Evolutionary conservation across 495 filamentous ascomycete genomes (phyloP), one percentile per base, ranked within the genome.

Genomic region (Beverwykella pulmonaria): DNA sequence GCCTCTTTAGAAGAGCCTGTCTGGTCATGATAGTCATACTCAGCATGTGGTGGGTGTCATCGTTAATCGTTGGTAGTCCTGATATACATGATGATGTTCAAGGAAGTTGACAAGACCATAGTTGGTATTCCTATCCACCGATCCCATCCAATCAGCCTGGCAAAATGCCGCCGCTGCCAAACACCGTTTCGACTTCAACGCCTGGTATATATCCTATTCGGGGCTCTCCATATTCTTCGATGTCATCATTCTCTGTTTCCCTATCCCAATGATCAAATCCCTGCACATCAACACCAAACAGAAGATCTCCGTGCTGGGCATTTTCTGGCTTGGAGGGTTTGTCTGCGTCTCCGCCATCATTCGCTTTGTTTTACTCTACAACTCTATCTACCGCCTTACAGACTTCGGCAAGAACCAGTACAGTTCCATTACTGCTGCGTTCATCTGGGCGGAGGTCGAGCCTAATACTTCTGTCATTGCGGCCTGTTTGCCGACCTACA

Each of bases 271-370:
- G 56, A 53, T 68, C 22, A 55, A 44, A 44, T 44, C 50, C 0
- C 52, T 68, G 2, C 57, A 47, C 20, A 25, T 68, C 49, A 41
- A 56, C 30, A 56, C 52, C 15, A 47, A 32, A 39, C 44, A 54
- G 29, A 68, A 68, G 32, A 39, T 61, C 27, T 68, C 49, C 0
- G 60, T 68, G 23, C 34, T 68, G 20, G 65, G 53, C 1, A 68
- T 68, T 14, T 68, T 68, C 59, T 68, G 59, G 65, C 52, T 61
- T 10, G 65, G 65, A 26, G 65, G 55, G 0, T 68, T 68, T 29
- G 65, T 68, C n/a, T 61, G 57, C 39, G 20, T 68, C 2, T 61
- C 65, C 29, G 57, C 65, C 7, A 62, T 58, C 12, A 34, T 68
- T 1, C 65, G 65, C n/a, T 68, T 68, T 26, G 65, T 61, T 1